Evolutionary conservation across 257 asterid genomes (phyloP).

Genomic region (Solanum neorickii): DNA sequence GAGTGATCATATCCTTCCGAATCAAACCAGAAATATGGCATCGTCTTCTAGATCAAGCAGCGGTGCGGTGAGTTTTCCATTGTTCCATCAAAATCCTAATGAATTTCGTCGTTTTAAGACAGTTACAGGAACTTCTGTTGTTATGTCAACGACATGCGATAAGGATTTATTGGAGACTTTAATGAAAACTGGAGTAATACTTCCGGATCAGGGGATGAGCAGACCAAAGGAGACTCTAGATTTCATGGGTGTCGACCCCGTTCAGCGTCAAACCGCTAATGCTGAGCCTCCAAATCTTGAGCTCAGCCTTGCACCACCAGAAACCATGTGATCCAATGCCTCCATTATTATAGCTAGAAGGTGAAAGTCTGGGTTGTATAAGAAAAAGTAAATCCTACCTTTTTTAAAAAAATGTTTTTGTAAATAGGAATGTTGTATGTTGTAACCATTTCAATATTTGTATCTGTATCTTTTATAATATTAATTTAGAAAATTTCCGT

Average conservation of each 20-base stretch:
- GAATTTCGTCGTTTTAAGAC: not conserved
- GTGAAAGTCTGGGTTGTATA: not conserved
- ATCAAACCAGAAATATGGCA: not conserved
- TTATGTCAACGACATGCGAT: not conserved
- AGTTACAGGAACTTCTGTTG: not conserved
- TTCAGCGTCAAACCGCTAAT: not conserved
- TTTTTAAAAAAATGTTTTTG: not conserved
- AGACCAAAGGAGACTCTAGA: not conserved
- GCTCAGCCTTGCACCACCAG: not conserved
- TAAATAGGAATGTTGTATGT: not conserved
- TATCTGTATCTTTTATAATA: no score
- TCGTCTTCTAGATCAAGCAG: not conserved
- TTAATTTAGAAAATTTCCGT: no score
- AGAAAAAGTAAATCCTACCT: no score
- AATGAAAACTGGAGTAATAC: not conserved
- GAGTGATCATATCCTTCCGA: not conserved
- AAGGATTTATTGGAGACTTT: not conserved
- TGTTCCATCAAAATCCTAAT: not conserved
- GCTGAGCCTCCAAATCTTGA: not conserved
- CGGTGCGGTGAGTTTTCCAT: not conserved
- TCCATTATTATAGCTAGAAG: not conserved
- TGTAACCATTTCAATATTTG: not conserved
- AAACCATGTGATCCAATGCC: not conserved
- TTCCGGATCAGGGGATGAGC: not conserved
- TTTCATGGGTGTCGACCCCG: not conserved